phyloP scores from a whole-genome alignment of 208 protist genomes.

The Strigomonas oncopelti region DNA sequence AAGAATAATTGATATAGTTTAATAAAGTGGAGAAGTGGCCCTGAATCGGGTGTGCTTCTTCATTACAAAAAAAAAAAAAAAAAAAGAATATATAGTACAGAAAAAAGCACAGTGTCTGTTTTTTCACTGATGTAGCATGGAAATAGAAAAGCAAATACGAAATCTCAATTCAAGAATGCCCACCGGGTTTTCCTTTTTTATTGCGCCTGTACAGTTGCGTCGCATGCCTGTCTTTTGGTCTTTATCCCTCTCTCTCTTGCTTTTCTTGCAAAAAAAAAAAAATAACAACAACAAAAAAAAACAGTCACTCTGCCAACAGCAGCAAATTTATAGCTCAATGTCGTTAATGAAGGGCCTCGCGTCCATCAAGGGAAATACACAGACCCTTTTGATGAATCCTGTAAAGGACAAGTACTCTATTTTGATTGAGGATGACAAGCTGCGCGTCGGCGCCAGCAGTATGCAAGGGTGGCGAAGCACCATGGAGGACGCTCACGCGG shows the following conservation, averaged over 20 bases:
- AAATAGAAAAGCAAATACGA: too few species aligned
- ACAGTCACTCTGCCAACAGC: background rate
- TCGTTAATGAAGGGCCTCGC: constrained; percentile 47
- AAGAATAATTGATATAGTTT: background rate
- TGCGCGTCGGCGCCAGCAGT: constrained; percentile 83
- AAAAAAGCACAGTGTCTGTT: constrained; percentile 9
- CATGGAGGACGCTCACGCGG: constrained; percentile 87
- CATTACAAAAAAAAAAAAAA: constrained; percentile 20
- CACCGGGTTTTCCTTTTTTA: too few species aligned
- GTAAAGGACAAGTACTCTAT: constrained; percentile 89
- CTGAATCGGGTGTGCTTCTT: background rate
- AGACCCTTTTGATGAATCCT: constrained; percentile 68
- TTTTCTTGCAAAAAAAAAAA: constrained; percentile 5
- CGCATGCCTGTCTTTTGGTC: constrained; percentile 6
- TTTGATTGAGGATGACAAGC: constrained; percentile 89
- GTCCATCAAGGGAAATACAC: constrained; percentile 62
- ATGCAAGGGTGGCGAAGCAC: constrained; percentile 90
- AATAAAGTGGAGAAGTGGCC: background rate
- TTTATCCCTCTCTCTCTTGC: constrained; percentile 10
- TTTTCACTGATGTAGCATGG: constrained; percentile 10
- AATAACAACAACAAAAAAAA: background rate
- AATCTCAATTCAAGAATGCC: too few species aligned
- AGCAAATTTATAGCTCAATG: constrained; percentile 16
- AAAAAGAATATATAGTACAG: constrained; percentile 11
- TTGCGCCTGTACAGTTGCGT: too few species aligned